phyloP scores from a whole-genome alignment of 1,139 yeast species.

The Candida mesenterica region DNA sequence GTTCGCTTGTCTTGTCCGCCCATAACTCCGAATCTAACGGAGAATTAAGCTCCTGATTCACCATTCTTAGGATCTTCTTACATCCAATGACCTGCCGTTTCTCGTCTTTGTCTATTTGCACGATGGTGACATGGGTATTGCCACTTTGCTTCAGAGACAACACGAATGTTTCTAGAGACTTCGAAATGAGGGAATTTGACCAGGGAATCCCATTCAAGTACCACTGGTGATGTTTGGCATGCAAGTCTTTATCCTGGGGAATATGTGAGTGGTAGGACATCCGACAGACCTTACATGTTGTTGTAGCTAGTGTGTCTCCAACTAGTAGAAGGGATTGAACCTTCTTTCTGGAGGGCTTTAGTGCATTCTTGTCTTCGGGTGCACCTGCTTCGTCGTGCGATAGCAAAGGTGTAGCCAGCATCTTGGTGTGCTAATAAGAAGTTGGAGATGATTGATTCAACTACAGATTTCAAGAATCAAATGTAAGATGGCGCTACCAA shows the following conservation, averaged over 20 bases:
- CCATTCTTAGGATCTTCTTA: slow-evolving; percentile 40
- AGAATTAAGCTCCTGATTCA: slow-evolving; percentile 60
- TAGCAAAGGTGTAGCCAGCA: too few relatives aligned
- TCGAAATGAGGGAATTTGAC: slow-evolving; percentile 24
- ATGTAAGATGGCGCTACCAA: too few relatives aligned
- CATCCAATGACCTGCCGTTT: slow-evolving; percentile 21
- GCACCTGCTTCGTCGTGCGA: too few relatives aligned
- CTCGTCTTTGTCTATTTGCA: slow-evolving; percentile 14
- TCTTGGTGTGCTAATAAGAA: too few relatives aligned
- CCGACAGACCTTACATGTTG: slow-evolving; percentile 54
- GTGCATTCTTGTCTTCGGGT: neutral
- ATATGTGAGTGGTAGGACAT: slow-evolving; percentile 56
- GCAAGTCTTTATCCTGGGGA: slow-evolving; percentile 45
- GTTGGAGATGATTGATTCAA: too few relatives aligned
- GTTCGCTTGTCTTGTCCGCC: slow-evolving; percentile 24
- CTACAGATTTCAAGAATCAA: too few relatives aligned
- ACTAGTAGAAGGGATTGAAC: slow-evolving; percentile 14
- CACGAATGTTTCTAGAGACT: slow-evolving; percentile 32
- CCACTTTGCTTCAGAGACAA: slow-evolving; percentile 5
- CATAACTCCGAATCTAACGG: slow-evolving; percentile 52
- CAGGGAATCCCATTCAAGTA: slow-evolving; percentile 50
- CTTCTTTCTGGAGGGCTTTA: too few relatives aligned
- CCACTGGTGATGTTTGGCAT: slow-evolving; percentile 45
- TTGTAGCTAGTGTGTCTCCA: slow-evolving; percentile 11
- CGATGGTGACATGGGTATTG: slow-evolving; percentile 10